A percentile compares a stretch with the other conserved stretches of the same genome.
These are phyloP conservation scores for Extremus antarcticus DNA, from an alignment of 495 filamentous ascomycete species.

Conservation along the genomic window DNA sequence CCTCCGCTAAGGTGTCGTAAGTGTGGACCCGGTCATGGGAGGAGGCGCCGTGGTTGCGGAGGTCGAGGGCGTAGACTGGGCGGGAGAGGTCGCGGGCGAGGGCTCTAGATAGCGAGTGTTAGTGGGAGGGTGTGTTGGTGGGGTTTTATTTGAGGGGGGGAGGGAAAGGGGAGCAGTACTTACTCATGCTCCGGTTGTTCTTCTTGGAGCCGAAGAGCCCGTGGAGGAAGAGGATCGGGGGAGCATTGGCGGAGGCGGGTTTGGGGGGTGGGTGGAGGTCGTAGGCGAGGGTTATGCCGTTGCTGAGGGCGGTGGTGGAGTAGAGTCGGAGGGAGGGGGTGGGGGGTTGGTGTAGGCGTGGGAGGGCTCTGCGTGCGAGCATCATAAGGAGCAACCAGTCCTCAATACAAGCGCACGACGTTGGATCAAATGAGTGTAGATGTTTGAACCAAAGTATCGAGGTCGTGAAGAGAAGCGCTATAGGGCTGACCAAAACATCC, in stretches of 20 bases:
- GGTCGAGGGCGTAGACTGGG: constrained; percentile 75
- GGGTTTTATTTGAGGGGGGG: no score
- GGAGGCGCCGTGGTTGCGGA: constrained; percentile 89
- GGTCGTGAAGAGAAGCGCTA: neutral
- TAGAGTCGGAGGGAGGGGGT: constrained; percentile 2
- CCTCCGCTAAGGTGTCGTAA: constrained; percentile 77
- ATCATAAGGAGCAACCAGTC: neutral
- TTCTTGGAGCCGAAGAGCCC: constrained; percentile 93
- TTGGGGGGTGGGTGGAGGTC: constrained; percentile 46
- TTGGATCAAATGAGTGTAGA: neutral
- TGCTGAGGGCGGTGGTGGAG: constrained; percentile 11
- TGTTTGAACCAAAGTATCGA: neutral
- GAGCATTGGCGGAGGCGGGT: constrained; percentile 37
- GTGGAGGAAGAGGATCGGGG: constrained; percentile 84
- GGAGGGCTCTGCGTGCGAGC: constrained; percentile 7
- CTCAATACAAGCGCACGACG: neutral
- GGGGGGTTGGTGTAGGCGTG: neutral
- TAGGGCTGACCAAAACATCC: neutral
- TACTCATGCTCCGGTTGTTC: constrained; percentile 93
- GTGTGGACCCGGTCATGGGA: constrained; percentile 67
- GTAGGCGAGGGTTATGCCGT: constrained; percentile 37
- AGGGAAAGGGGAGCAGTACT: no score
- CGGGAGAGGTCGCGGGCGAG: constrained; percentile 73
- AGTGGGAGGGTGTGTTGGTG: no score
- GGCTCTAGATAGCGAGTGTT: no score